Base-by-base conservation (phyloP, 75 land plant species). In the Sequoiadendron giganteum region DNA sequence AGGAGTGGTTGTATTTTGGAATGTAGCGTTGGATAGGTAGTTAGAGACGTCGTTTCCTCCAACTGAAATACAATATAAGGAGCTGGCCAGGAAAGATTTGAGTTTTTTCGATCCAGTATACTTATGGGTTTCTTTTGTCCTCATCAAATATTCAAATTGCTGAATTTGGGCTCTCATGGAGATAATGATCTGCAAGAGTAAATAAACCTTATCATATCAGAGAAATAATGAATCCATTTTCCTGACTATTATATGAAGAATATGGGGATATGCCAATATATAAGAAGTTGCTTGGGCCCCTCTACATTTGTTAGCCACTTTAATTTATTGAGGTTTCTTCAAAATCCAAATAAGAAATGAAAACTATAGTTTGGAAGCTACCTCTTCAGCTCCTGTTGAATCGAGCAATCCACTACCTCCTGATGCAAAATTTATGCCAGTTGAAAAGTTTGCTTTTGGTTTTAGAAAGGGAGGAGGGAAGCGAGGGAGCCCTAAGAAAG, bases 381-480 rank as follows among this genome's bases (percentile, higher is more conserved):
- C 52, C 48, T 18, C 0, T 43, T 2, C 13, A 11, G 1, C 13
- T 7, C 84, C 84, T 10, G 52, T 82, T 25, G 84, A 45, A 28
- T 82, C 84, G 5, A 82, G 84, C 11, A 82, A 10, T 82, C 84
- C 84, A 30, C 84, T 82, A 25, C 84, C 52, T 25, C 49, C 84
- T 2, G 52, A 45, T 82, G 84, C 52, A 21, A 82, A 82, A 82
- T 82, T 82, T 6, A 82, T 42, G 9, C 52, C 84, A 25, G 6
- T 25, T 21, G 84, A 82, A 28, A 82, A 43, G 3, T 43, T 42
- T 25, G 13, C n/a, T 3, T 45, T 25, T 25, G 84, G 52, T 0
- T 82, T 10, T 6, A 82, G 4, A 82, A 43, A 82, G 21, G 84
- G 84, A 82, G 52, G 84, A 5, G 84, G 48, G 13, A 82, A 82